A percentile compares a stretch with the other conserved stretches of the same genome.
Conservation (phyloP, 768 basidiomycete species). For the Daedaleopsis nitida region DNA sequence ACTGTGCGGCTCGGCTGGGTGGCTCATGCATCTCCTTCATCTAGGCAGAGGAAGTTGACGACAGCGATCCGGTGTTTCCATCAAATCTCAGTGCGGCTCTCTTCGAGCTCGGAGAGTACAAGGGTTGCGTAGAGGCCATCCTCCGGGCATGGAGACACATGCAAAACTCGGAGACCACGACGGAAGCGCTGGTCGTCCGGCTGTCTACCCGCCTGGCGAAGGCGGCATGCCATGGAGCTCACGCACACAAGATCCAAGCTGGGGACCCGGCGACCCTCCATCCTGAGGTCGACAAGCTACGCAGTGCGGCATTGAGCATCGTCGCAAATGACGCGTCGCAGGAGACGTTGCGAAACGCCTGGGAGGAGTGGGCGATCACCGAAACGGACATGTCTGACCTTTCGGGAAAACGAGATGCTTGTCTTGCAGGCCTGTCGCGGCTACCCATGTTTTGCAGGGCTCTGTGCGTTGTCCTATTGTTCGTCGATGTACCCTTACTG, state of each 20-base stretch:
- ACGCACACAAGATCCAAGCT: neutral
- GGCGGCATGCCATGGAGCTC: slow-evolving; percentile 5
- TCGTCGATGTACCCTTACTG: neutral
- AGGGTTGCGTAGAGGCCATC: slow-evolving; percentile 16
- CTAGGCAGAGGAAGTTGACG: slow-evolving; percentile 16
- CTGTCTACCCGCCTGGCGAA: slow-evolving; percentile 14
- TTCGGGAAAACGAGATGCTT: neutral
- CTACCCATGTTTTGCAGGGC: slow-evolving; percentile 11
- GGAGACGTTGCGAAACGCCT: slow-evolving; percentile 5
- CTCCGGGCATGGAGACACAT: slow-evolving; percentile 18
- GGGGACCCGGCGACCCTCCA: neutral
- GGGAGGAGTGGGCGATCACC: slow-evolving; percentile 16
- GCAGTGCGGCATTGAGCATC: neutral
- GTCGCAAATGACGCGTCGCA: neutral
- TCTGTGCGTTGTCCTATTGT: slow-evolving; percentile 1
- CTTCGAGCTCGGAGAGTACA: slow-evolving; percentile 23
- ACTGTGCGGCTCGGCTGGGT: too few species aligned
- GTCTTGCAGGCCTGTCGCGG: neutral
- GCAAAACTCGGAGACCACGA: neutral
- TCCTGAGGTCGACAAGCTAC: neutral
- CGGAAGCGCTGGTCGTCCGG: neutral
- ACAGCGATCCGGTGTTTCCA: slow-evolving; percentile 20
- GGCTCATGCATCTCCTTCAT: neutral
- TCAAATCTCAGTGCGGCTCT: slow-evolving; percentile 28
- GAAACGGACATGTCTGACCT: neutral